Percentiles rank a stretch among this genome's conserved stretches.
Evolutionary conservation across 345 rosid genomes (phyloP).

Genomic region (Eucalyptus albens): DNA sequence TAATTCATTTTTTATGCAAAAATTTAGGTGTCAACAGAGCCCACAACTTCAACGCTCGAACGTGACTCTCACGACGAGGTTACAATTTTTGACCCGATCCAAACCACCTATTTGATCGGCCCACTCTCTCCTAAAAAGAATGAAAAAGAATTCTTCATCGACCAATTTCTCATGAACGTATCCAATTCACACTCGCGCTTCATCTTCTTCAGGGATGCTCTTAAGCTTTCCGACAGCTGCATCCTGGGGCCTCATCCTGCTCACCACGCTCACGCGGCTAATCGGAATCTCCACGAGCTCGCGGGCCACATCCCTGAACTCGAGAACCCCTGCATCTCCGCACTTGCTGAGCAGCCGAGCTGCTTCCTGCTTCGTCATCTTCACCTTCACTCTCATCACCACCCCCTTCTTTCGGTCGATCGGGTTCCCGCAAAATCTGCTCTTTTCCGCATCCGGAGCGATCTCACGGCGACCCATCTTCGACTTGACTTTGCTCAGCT

Average conservation of each 20-base stretch:
- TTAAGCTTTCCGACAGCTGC: not conserved
- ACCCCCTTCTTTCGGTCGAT: not conserved
- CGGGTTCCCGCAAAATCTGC: not conserved
- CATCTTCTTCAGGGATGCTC: constrained; percentile 17
- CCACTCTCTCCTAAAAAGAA: not conserved
- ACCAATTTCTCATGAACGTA: not conserved
- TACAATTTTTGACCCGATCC: not conserved
- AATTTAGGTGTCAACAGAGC: too few species aligned
- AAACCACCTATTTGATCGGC: not conserved
- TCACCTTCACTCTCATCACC: not conserved
- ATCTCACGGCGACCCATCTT: not conserved
- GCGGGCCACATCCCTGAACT: constrained; percentile 32
- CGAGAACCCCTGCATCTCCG: constrained; percentile 34
- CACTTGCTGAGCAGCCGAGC: constrained; percentile 28
- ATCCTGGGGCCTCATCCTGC: not conserved
- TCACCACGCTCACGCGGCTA: constrained; percentile 5
- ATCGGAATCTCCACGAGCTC: constrained; percentile 29
- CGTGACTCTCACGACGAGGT: not conserved
- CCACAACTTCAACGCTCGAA: too few species aligned
- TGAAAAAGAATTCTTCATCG: not conserved
- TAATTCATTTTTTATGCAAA: too few species aligned
- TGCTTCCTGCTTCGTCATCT: constrained; percentile 22
- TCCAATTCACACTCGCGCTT: not conserved
- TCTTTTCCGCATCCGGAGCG: constrained; percentile 5
- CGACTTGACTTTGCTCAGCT: not conserved